Base-by-base conservation (phyloP, 2,329 filamentous ascomycete genomes). In the Colletotrichum euphorbiae region DNA sequence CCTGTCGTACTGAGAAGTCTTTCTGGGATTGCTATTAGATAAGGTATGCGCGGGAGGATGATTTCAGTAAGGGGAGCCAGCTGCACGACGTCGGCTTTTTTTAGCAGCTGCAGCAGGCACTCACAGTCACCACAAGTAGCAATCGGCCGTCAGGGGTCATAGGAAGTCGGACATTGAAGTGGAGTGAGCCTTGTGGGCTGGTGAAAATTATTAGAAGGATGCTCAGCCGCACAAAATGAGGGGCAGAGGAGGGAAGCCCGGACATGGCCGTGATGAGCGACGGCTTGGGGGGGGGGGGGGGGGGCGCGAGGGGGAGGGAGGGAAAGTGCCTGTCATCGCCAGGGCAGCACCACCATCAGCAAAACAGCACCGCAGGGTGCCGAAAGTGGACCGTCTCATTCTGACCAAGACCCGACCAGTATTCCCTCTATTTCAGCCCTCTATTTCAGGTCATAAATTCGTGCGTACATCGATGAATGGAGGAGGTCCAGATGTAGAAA, bases 191-290 rank as follows among this genome's bases (percentile, higher is more conserved):
- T 69, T 66, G 54, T 66, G 61, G 66, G 66, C 66, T 60, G 19
- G 61, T 60, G 45, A 55, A 56, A 62, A 62, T 45, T 67, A 62
- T 45, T 67, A 42, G 45, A 38, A 67, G 67, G 67, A 67, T 61
- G 67, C 67, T 69, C 67, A 69, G 67, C 67, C 62, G 67, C 67
- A 68, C 50, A 45, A 61, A 57, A 48, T 51, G 67, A 69, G 67
- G 67, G 67, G 63, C 67, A 57, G 38, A n/a, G 52, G 43, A 62
- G 57, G 38, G 63, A 69, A 61, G 62, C 56, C 62, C 67, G 63
- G 67, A 62, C 62, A 46, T 67, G 67, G 40, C 63, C 57, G 63
- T 58, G 63, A 58, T 69, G 50, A 62, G 21, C 62, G 13, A 58
- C 38, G 19, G 45, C 38, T 36, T 60, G 19, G 33, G 42, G 19